phyloP scores from a whole-genome alignment of 805 yeast species.

The Metschnikowia amazonensis region DNA sequence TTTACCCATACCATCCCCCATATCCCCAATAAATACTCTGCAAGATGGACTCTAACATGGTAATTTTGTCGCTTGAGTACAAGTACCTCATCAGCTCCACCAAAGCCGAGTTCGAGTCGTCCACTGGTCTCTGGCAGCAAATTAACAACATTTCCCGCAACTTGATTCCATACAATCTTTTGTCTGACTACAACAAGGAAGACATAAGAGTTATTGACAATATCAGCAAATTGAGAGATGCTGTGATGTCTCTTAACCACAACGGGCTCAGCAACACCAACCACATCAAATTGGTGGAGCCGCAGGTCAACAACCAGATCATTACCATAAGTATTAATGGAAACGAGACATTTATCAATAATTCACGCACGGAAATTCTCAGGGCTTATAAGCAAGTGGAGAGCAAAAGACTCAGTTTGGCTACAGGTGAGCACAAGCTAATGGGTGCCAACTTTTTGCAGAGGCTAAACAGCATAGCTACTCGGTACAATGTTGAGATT shows the following conservation, averaged over 20 bases:
- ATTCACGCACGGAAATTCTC: conserved; percentile 28
- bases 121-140: conserved; percentile 34
- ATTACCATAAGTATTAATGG: conserved; percentile 40
- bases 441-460: conserved; percentile 24
- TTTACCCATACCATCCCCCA: background rate
- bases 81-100: conserved; percentile 22
- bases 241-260: conserved; percentile 14
- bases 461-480: conserved; percentile 38
- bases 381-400: conserved; percentile 27
- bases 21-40: background rate
- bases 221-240: conserved; percentile 11
- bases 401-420: conserved; percentile 23
- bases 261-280: conserved; percentile 17
- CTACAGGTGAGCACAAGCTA: conserved; percentile 20
- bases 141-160: conserved; percentile 15
- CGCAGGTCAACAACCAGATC: conserved; percentile 29
- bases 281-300: conserved; percentile 26
- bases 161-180: conserved; percentile 15
- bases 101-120: conserved; percentile 24
- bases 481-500: conserved; percentile 45
- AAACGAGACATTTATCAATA: conserved; percentile 24
- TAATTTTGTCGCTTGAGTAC: conserved; percentile 28
- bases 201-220: conserved; percentile 17
- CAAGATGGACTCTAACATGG: conserved; percentile 19
- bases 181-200: conserved; percentile 10